Evolutionary conservation across 352 stramenopile genomes (phyloP), one percentile per base, ranked within the genome.

Genomic region (Phytophthora uliginosa): DNA sequence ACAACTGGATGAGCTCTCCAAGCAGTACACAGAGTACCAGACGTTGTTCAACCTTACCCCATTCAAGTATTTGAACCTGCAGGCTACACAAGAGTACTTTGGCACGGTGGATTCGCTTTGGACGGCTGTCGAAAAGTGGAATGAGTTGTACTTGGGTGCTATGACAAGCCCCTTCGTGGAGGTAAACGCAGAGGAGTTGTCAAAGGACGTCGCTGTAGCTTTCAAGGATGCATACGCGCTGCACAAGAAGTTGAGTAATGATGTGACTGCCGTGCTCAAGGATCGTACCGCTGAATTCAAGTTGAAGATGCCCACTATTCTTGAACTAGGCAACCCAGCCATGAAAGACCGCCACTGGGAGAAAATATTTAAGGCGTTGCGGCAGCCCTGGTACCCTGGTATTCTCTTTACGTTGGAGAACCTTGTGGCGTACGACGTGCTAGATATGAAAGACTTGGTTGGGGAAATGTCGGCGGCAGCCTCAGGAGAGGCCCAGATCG

Each of bases 291-390:
- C 86, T 1, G 92, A 97, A 33, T 98, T 98, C 69, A 98, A 98
- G 73, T 61, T 92, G 18, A 95, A 96, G 59, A 89, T 98, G 28
- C 94, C 96, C 7, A 94, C 94, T 3, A 90, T 99, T 47, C 76
- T 98, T 12, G 94, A 98, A 54, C 82, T 99, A 13, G 90, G 96
- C 6, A 98, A 98, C 53, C 88, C 91, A 0, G 77, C 84, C 7
- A 96, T 99, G 77, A 98, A 98, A 78, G 94, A 98, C 52, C 91
- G 96, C 1, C 96, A 99, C 77, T 99, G 96, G 96, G 90, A 98
- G 60, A 93, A 96, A 71, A 98, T 99, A 34, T 98, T 98, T 74
- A 95, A 98, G 67, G 84, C 89, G 12, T 66, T 97, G 24, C 83
- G 91, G 6, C 90, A 97, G 66, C 88, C 90, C 22, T 98, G 89